A percentile compares a stretch with the other conserved stretches of the same genome.
Conservation (phyloP, 495 filamentous ascomycete genomes). For the Xylaria cubensis region DNA sequence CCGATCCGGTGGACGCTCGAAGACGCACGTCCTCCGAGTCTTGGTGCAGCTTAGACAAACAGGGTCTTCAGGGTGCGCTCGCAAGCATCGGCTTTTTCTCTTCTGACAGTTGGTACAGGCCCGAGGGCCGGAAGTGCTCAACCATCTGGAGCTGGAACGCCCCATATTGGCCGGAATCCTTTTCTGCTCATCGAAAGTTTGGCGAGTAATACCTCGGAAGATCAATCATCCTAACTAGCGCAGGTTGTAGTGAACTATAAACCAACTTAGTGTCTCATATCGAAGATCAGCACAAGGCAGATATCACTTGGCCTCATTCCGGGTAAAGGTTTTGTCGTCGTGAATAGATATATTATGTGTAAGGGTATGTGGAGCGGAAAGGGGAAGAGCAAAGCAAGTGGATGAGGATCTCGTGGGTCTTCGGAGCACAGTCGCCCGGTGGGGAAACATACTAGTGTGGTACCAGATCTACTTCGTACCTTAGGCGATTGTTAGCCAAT, state of each 20-base stretch:
- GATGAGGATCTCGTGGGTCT: constrained; percentile 7
- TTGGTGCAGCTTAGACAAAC: constrained; percentile 41
- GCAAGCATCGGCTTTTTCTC: constrained; percentile 17
- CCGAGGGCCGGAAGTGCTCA: neutral
- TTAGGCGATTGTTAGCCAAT: neutral
- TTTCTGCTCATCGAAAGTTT: neutral
- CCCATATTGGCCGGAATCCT: neutral
- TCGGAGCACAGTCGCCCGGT: constrained; percentile 13
- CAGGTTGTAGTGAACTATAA: neutral
- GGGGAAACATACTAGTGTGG: neutral
- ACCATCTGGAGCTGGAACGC: neutral
- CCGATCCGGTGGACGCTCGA: constrained; percentile 38
- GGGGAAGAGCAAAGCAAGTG: neutral
- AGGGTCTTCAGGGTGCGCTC: constrained; percentile 39
- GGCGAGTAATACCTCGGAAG: neutral
- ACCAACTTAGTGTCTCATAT: neutral
- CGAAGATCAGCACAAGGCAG: neutral
- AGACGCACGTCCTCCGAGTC: constrained; percentile 38
- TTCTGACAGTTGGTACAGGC: constrained; percentile 19
- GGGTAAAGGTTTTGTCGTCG: neutral
- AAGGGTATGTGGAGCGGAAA: neutral
- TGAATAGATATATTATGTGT: neutral
- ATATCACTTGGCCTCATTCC: neutral
- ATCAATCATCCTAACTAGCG: neutral
- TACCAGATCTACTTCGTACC: neutral